Evolutionary conservation across 176 grass and related monocot genomes (phyloP).

Genomic region (Oryza coarctata): DNA sequence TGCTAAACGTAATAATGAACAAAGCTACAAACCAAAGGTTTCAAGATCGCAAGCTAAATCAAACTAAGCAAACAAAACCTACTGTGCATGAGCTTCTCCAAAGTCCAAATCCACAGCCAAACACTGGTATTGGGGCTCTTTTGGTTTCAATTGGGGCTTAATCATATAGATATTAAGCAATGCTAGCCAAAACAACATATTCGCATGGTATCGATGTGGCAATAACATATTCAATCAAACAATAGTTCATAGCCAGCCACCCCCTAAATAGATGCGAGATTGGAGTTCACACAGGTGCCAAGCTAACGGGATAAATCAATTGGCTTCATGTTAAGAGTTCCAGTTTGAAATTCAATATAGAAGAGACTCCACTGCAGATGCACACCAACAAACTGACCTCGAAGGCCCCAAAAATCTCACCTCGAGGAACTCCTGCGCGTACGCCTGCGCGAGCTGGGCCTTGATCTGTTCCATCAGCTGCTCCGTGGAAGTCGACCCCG

Average conservation of each 20-base stretch:
- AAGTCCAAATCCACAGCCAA: not conserved
- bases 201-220: not conserved
- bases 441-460: slow-evolving; percentile 50
- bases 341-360: not conserved
- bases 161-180: not conserved
- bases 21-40: not conserved
- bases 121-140: not conserved
- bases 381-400: not conserved
- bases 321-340: not conserved
- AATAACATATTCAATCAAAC: not conserved
- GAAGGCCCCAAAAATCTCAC: not conserved
- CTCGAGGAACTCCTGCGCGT: slow-evolving; percentile 63
- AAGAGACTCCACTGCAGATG: not conserved
- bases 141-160: not conserved
- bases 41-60: not conserved
- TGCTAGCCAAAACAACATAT: not conserved
- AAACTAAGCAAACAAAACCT: not conserved
- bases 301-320: not conserved
- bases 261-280: not conserved
- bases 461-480: slow-evolving; percentile 48
- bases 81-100: not conserved
- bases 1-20: not conserved
- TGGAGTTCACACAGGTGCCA: not conserved
- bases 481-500: slow-evolving; percentile 20
- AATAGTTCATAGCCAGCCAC: not conserved